These are phyloP conservation scores for Casuarina cunninghamiana DNA, from an alignment of 306 rosid genomes.

Conservation along the genomic window DNA sequence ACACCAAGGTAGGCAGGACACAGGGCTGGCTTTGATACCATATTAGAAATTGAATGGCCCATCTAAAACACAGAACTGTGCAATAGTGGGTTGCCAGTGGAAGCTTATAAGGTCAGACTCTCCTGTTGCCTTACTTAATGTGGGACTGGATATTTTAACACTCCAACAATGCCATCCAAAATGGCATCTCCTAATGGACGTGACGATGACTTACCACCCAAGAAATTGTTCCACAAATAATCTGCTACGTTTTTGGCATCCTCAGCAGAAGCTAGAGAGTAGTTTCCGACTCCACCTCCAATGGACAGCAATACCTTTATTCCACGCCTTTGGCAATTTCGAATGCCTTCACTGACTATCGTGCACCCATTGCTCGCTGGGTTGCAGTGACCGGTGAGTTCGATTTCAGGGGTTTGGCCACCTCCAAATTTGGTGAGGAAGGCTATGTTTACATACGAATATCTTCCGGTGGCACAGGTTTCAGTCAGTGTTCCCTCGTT, in stretches of 20 bases:
- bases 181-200: constrained; percentile 68
- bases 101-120: too few species aligned
- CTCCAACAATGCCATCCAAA: constrained; percentile 45
- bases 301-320: constrained; percentile 66
- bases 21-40: too few species aligned
- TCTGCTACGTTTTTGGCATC: constrained; percentile 53
- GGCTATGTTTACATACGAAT: constrained; percentile 49
- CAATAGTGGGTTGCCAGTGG: too few species aligned
- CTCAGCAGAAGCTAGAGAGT: constrained; percentile 47
- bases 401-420: constrained; percentile 52
- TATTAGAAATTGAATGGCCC: too few species aligned
- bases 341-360: constrained; percentile 39
- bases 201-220: constrained; percentile 57
- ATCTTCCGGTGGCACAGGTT: constrained; percentile 62
- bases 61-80: too few species aligned
- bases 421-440: constrained; percentile 45
- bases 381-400: constrained; percentile 72
- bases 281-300: constrained; percentile 63
- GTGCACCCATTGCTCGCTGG: constrained; percentile 46
- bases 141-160: too few species aligned
- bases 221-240: constrained; percentile 65
- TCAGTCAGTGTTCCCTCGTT: constrained; percentile 49
- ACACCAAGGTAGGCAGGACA: too few species aligned
- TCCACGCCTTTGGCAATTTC: constrained; percentile 52
- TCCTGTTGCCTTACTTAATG: too few species aligned